A percentile compares a stretch with the other conserved stretches of the same genome.
Conservation (phyloP, 257 asterid genomes). For the Nicotiana paniculata region DNA sequence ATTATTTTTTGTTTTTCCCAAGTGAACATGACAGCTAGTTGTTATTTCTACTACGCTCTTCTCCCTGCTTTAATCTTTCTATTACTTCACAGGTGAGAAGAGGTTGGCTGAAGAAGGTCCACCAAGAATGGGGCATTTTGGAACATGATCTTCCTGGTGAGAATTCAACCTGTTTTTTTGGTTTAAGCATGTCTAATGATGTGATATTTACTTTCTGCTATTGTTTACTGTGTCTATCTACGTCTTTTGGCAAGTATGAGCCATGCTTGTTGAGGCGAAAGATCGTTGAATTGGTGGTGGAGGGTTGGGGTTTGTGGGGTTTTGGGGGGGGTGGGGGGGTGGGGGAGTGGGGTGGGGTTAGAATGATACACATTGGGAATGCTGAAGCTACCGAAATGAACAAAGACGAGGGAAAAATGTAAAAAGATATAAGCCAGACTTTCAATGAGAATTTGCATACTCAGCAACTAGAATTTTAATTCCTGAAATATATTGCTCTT, state of each 20-base stretch:
- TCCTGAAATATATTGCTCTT: not conserved
- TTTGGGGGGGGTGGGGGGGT: not conserved
- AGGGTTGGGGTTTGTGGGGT: not conserved
- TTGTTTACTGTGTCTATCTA: not conserved
- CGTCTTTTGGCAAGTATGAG: not conserved
- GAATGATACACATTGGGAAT: not conserved
- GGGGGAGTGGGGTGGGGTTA: too few relatives aligned
- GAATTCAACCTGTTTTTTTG: constrained; percentile 19
- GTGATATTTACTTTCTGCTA: not conserved
- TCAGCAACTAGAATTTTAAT: not conserved
- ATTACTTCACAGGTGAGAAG: constrained; percentile 44
- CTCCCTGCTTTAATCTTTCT: not conserved
- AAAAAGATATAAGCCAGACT: not conserved
- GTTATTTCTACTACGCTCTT: not conserved
- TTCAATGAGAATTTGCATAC: not conserved
- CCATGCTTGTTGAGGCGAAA: not conserved
- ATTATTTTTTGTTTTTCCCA: not conserved
- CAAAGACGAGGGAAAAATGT: not conserved
- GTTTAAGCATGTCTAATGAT: not conserved
- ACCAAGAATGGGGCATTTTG: constrained; percentile 87
- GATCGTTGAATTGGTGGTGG: not conserved
- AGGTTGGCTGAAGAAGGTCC: constrained; percentile 77
- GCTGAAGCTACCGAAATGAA: not conserved
- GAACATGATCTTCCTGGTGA: constrained; percentile 88
- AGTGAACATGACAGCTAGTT: not conserved